These are phyloP conservation scores for Kuraishia borneana DNA, from an alignment of 805 yeast genomes.

Conservation along the genomic window DNA sequence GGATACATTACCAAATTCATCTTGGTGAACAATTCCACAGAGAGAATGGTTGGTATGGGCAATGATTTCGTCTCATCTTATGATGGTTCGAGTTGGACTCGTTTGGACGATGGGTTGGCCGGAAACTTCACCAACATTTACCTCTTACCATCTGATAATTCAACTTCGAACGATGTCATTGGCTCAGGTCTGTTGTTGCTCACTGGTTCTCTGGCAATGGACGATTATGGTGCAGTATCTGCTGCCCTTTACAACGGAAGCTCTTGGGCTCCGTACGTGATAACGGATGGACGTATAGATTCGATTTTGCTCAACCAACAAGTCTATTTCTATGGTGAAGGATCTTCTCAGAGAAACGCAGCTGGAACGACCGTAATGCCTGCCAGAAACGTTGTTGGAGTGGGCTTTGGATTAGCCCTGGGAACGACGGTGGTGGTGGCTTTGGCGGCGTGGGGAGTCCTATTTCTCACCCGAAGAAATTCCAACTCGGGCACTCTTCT, in stretches of 20 bases:
- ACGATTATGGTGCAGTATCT: conserved; percentile 42
- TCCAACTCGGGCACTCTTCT: conserved; percentile 18
- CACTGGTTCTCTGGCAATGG: conserved; percentile 42
- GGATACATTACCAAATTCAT: conserved; percentile 28
- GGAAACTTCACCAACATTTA: conserved; percentile 31
- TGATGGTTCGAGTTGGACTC: conserved; percentile 38
- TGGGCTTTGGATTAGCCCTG: conserved; percentile 57
- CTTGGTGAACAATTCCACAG: conserved; percentile 31
- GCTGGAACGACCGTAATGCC: conserved; percentile 7
- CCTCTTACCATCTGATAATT: conserved; percentile 20
- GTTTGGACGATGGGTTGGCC: conserved; percentile 24
- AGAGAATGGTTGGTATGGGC: conserved; percentile 30
- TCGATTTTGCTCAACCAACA: conserved; percentile 26
- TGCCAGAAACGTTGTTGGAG: conserved; percentile 36
- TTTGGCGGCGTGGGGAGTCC: conserved; percentile 24
- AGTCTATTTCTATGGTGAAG: conserved; percentile 19
- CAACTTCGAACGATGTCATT: conserved; percentile 13
- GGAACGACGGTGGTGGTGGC: conserved; percentile 33
- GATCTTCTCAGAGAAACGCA: conserved; percentile 13
- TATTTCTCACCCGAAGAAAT: conserved; percentile 18
- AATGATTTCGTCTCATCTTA: conserved; percentile 23
- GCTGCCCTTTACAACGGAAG: conserved; percentile 58
- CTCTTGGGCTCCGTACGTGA: conserved; percentile 55
- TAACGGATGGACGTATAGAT: conserved; percentile 21
- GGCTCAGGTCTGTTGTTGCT: conserved; percentile 36